A percentile compares a stretch with the other conserved stretches of the same genome.
These are phyloP conservation scores for Micromonas pusilla DNA, from an alignment of 139 green algal genomes.

Conservation along the genomic window DNA sequence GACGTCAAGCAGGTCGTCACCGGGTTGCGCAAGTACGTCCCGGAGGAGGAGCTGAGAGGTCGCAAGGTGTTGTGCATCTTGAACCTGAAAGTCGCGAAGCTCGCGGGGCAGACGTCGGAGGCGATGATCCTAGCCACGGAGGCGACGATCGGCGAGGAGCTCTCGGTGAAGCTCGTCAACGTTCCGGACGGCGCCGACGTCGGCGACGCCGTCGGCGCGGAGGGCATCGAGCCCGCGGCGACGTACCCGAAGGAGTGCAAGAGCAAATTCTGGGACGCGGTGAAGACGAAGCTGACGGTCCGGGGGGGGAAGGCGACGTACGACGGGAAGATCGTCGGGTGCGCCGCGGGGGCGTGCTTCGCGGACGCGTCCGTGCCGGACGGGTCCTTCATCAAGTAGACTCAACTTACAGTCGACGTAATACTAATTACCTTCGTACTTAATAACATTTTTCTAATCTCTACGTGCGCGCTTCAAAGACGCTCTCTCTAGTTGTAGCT, in stretches of 20 bases:
- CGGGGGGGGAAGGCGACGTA: conserved; percentile 20
- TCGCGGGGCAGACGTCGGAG: conserved; percentile 18
- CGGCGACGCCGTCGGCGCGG: neutral
- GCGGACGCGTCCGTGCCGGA: neutral
- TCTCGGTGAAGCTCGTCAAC: conserved; percentile 13
- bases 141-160: neutral
- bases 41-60: conserved; percentile 20
- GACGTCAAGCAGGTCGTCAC: conserved; percentile 32
- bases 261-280: conserved; percentile 25
- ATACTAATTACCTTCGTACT: no score
- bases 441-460: no score
- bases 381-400: conserved; percentile 24
- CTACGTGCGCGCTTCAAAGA: no score
- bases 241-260: conserved; percentile 29
- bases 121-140: conserved; percentile 37
- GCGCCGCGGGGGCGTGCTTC: neutral
- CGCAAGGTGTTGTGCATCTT: conserved; percentile 27
- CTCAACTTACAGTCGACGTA: no score
- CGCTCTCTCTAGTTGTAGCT: no score
- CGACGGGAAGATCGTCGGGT: conserved; percentile 14
- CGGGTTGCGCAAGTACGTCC: conserved; percentile 29
- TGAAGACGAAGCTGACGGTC: conserved; percentile 16
- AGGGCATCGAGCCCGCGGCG: neutral
- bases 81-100: conserved; percentile 30
- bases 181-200: conserved; percentile 10